Evolutionary conservation across 1,284 basidiomycete genomes (phyloP).

Genomic region (Sporisorium graminicola): DNA sequence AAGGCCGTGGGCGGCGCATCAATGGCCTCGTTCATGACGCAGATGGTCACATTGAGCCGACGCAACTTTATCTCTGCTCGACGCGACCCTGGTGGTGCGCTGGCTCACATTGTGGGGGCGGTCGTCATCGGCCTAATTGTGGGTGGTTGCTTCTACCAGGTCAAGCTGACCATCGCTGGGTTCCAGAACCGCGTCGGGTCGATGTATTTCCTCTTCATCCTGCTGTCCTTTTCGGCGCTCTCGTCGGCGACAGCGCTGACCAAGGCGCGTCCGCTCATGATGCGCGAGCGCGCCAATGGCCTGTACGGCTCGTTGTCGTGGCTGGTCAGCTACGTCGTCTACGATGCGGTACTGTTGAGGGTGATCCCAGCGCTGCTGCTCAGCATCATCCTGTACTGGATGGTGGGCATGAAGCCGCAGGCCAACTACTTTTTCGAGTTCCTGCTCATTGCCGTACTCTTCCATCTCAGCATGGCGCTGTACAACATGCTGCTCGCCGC

Average conservation of each 20-base stretch:
- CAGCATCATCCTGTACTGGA: constrained; percentile 54
- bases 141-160: constrained; percentile 61
- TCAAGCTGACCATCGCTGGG: constrained; percentile 55
- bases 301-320: constrained; percentile 52
- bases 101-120: constrained; percentile 54
- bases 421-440: constrained; percentile 58
- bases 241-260: constrained; percentile 45
- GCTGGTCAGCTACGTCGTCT: constrained; percentile 52
- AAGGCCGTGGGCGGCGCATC: constrained; percentile 17
- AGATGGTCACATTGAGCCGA: constrained; percentile 40
- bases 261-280: constrained; percentile 51
- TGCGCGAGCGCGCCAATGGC: constrained; percentile 59
- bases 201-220: constrained; percentile 60
- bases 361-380: constrained; percentile 43
- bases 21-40: constrained; percentile 55
- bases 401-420: constrained; percentile 55
- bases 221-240: constrained; percentile 50
- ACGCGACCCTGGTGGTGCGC: constrained; percentile 48
- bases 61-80: constrained; percentile 49
- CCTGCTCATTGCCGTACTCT: constrained; percentile 55
- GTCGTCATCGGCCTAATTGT: constrained; percentile 51
- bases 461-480: constrained; percentile 47
- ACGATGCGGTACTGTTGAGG: constrained; percentile 54
- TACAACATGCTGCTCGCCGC: constrained; percentile 58
- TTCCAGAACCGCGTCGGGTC: constrained; percentile 62